Percentiles rank a stretch among this genome's conserved stretches.
Evolutionary conservation across 2,329 filamentous ascomycete species (phyloP).

Genomic region (Pseudogymnoascus sp.): DNA sequence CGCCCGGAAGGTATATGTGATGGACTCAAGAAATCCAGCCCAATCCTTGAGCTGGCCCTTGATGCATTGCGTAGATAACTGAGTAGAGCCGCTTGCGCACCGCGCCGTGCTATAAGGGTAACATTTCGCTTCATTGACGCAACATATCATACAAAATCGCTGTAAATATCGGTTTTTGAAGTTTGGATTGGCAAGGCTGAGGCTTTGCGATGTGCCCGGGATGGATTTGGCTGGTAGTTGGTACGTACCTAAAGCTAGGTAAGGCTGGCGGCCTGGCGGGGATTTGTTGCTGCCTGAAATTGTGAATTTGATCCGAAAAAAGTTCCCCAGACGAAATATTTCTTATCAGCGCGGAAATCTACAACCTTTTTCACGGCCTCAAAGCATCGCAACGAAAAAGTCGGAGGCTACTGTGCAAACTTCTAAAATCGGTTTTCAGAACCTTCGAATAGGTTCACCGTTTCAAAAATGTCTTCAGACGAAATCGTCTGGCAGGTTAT

Average conservation of each 20-base stretch:
- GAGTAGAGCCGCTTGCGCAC: neutral
- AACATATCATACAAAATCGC: neutral
- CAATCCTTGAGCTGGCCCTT: neutral
- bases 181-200: neutral
- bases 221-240: neutral
- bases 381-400: neutral
- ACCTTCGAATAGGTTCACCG: slow-evolving; percentile 2
- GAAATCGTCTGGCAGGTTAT: slow-evolving; percentile 98
- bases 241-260: slow-evolving; percentile 1
- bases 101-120: neutral
- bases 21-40: slow-evolving; percentile 1
- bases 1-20: neutral
- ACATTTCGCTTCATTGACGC: slow-evolving; percentile 6
- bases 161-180: neutral
- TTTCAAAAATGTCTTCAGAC: slow-evolving; percentile 68
- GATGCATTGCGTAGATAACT: neutral
- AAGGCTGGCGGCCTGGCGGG: slow-evolving; percentile 4
- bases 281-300: neutral
- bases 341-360: slow-evolving; percentile 8
- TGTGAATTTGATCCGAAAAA: slow-evolving; percentile 6
- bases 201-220: neutral
- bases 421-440: neutral
- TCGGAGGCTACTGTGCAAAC: neutral
- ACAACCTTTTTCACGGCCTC: neutral
- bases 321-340: slow-evolving; percentile 9